Evolutionary conservation across 2,329 filamentous ascomycete genomes (phyloP), one percentile per base, ranked within the genome.

Genomic region (Penicillium sp.): DNA sequence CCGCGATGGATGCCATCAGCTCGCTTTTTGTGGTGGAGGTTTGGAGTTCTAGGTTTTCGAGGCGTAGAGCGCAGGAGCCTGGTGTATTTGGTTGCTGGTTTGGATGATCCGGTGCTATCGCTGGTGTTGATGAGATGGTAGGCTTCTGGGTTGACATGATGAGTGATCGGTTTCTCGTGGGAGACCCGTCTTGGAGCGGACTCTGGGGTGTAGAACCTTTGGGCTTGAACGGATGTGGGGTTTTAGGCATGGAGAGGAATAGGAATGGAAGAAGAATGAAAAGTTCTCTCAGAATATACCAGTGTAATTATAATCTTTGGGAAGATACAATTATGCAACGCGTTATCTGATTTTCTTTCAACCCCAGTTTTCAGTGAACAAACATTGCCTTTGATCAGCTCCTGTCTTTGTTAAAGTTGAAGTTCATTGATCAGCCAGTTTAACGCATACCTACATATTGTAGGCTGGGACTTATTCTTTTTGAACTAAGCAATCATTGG

Each of bases 1-100:
- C 54, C 18, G 70, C 66, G 46, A 74, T 61, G 11, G 67, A 62
- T 11, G 49, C 18, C 35, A 74, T 59, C 11, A 69, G 57, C 8
- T 57, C 39, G 6, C 57, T 53, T 55, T 72, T 73, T 10, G 56
- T 44, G 4, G 14, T 4, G 1, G 62, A 44, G 24, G 62, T 55
- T 48, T 66, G 58, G 9, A 24, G 43, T 29, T 64, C 59, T 3
- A 71, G 35, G 9, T 61, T 55, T 11, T 59, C 59, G 16, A 74
- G 62, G 49, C 64, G 65, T 22, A 68, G 56, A 14, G 61, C 59
- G 9, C 62, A 64, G 37, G 57, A 59, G n/a, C 61, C 18, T 47
- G 54, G 24, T 13, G 14, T n/a, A 5, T 5, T 48, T 14, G 26
- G 32, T 9, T 26, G 10, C 11, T 26, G 22, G 8, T 0, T 48